phyloP scores from a whole-genome alignment of 805 yeast genomes.

The Kuraishia molischiana region DNA sequence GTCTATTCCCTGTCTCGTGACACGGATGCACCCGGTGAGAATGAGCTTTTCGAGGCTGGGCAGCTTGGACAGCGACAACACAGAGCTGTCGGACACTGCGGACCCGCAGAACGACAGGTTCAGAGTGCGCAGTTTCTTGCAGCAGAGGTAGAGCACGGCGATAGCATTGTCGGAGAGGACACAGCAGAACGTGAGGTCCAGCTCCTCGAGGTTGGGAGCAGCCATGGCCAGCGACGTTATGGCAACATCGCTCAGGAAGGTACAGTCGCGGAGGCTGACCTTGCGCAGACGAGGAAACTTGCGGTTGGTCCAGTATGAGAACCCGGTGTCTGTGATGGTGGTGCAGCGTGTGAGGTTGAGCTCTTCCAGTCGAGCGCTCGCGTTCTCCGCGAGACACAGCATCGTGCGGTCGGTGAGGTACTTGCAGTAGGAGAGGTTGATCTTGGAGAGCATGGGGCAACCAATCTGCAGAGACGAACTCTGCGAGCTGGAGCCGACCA shows the following conservation, averaged over 20 bases:
- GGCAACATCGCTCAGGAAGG: constrained; percentile 59
- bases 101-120: constrained; percentile 70
- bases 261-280: constrained; percentile 59
- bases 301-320: constrained; percentile 51
- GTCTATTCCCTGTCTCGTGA: constrained; percentile 71
- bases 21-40: constrained; percentile 65
- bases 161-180: constrained; percentile 61
- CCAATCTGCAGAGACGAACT: constrained; percentile 27
- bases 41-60: constrained; percentile 35
- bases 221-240: constrained; percentile 52
- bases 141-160: constrained; percentile 59
- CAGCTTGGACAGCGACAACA: constrained; percentile 51
- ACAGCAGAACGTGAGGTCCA: constrained; percentile 69
- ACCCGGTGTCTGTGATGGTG: constrained; percentile 68
- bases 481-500: constrained; percentile 33
- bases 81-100: constrained; percentile 66
- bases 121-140: constrained; percentile 40
- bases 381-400: constrained; percentile 50
- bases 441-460: constrained; percentile 43
- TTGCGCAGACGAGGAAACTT: constrained; percentile 43
- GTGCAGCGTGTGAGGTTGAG: constrained; percentile 69
- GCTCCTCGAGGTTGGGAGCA: constrained; percentile 43
- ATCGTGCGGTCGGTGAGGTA: constrained; percentile 61
- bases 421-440: constrained; percentile 67
- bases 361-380: constrained; percentile 41